These are phyloP conservation scores for Pleurotus ostreatus DNA, from an alignment of 768 basidiomycete species.

Conservation along the genomic window DNA sequence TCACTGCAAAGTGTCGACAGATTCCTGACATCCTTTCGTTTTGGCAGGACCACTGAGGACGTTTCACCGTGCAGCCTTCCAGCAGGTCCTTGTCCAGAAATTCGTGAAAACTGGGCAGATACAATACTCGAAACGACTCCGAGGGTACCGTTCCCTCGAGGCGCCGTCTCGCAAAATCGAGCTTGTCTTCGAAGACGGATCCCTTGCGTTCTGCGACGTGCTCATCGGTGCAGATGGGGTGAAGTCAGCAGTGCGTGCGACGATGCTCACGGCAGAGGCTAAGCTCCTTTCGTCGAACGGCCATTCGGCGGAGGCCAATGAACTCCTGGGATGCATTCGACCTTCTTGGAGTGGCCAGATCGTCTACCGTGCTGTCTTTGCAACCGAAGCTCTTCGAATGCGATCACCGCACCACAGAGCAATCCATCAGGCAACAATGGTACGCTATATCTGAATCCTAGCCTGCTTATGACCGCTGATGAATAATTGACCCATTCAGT, in stretches of 20 bases:
- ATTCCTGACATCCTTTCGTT: conserved; percentile 7
- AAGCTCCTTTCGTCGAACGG: conserved; percentile 29
- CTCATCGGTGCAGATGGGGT: conserved; percentile 71
- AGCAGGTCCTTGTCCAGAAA: conserved; percentile 47
- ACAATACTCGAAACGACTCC: conserved; percentile 55
- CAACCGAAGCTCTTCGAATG: conserved; percentile 40
- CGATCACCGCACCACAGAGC: conserved; percentile 43
- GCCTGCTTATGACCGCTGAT: background rate
- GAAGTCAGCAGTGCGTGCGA: conserved; percentile 48
- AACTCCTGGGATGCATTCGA: conserved; percentile 38
- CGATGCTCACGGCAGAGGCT: conserved; percentile 34
- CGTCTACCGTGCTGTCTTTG: conserved; percentile 59
- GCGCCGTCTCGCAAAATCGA: conserved; percentile 35
- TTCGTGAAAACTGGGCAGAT: conserved; percentile 43
- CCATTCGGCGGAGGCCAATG: conserved; percentile 32
- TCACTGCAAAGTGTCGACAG: background rate
- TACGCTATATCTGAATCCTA: conserved; percentile 19
- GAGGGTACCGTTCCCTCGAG: conserved; percentile 52
- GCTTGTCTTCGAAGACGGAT: conserved; percentile 60
- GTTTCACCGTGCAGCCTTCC: conserved; percentile 69
- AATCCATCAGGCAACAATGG: conserved; percentile 45
- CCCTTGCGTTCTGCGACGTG: conserved; percentile 55
- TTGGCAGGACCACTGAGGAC: conserved; percentile 26
- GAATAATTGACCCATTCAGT: conserved; percentile 31
- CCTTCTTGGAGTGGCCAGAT: conserved; percentile 57